These are phyloP conservation scores for Exidia glandulosa DNA, from an alignment of 768 basidiomycete genomes.

Conservation along the genomic window DNA sequence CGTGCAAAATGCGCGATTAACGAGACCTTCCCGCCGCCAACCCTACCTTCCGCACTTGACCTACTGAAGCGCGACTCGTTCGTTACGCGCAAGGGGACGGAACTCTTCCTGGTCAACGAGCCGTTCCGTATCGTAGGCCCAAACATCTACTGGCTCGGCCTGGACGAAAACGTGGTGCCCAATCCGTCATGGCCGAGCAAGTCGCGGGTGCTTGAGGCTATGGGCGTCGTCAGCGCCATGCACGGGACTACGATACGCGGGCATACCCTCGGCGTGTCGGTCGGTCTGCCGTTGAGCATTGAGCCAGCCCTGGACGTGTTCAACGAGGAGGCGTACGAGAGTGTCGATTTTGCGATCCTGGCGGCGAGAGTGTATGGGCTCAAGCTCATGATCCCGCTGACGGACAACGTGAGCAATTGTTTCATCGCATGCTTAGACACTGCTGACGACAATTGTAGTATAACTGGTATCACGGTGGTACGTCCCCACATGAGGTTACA, in stretches of 20 bases:
- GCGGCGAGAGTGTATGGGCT: slow-evolving; percentile 14
- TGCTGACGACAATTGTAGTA: slow-evolving; percentile 4
- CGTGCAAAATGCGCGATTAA: neutral
- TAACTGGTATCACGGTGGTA: slow-evolving; percentile 10
- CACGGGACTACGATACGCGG: slow-evolving; percentile 15
- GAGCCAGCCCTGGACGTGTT: slow-evolving; percentile 16
- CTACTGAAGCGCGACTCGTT: slow-evolving; percentile 8
- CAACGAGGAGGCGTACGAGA: slow-evolving; percentile 17
- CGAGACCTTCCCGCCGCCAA: neutral
- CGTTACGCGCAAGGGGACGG: slow-evolving; percentile 5
- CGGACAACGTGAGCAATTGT: slow-evolving; percentile 10
- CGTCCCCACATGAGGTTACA: no score
- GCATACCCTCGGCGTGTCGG: slow-evolving; percentile 19
- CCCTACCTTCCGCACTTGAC: slow-evolving; percentile 1
- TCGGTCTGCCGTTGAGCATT: slow-evolving; percentile 18
- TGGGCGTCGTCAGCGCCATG: slow-evolving; percentile 15
- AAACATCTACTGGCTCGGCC: slow-evolving; percentile 24
- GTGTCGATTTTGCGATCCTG: slow-evolving; percentile 20
- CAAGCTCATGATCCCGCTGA: slow-evolving; percentile 10
- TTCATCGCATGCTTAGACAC: no score
- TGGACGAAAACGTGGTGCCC: slow-evolving; percentile 22
- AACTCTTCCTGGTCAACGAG: slow-evolving; percentile 8
- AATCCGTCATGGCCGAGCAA: slow-evolving; percentile 16
- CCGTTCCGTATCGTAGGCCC: slow-evolving; percentile 8
- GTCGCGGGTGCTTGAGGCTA: slow-evolving; percentile 15